A percentile compares a stretch with the other conserved stretches of the same genome.
Evolutionary conservation across 108 stramenopile genomes (phyloP).

Genomic region (Fragilaria crotonensis): DNA sequence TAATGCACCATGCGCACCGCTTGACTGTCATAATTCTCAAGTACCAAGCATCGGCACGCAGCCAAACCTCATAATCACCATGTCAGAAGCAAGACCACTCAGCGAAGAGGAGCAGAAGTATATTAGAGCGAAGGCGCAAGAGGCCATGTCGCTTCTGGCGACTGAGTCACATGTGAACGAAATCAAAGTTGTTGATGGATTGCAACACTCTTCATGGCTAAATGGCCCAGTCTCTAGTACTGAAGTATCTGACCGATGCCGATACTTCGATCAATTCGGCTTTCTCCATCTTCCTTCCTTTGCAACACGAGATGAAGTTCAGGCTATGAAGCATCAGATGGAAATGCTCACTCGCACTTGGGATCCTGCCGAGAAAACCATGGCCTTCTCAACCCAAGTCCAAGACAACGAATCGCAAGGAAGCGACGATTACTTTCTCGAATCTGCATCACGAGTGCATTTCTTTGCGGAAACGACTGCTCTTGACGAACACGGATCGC

Average conservation of each 20-base stretch:
- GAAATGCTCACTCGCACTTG: constrained; percentile 44
- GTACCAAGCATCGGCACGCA: no score
- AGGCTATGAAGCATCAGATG: constrained; percentile 63
- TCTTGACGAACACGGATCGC: constrained; percentile 21
- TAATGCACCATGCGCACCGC: no score
- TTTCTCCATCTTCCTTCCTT: constrained; percentile 34
- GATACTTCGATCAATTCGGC: constrained; percentile 61
- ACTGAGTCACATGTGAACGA: background rate
- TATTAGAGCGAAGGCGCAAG: background rate
- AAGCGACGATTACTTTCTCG: constrained; percentile 78
- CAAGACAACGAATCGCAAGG: constrained; percentile 65
- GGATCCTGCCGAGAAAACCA: constrained; percentile 33
- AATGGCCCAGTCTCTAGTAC: background rate
- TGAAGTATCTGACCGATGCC: constrained; percentile 21
- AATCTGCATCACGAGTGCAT: constrained; percentile 59
- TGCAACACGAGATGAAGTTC: constrained; percentile 18
- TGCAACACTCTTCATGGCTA: background rate
- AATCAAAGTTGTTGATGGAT: background rate
- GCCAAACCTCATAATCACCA: no score
- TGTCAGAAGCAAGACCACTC: no score
- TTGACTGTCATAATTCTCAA: no score
- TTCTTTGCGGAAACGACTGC: constrained; percentile 85
- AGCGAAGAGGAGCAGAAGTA: no score
- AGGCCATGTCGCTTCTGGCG: background rate
- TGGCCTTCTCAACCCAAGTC: constrained; percentile 74